These are phyloP conservation scores for Thecaphora frezii DNA, from an alignment of 1,284 basidiomycete species.

Conservation along the genomic window DNA sequence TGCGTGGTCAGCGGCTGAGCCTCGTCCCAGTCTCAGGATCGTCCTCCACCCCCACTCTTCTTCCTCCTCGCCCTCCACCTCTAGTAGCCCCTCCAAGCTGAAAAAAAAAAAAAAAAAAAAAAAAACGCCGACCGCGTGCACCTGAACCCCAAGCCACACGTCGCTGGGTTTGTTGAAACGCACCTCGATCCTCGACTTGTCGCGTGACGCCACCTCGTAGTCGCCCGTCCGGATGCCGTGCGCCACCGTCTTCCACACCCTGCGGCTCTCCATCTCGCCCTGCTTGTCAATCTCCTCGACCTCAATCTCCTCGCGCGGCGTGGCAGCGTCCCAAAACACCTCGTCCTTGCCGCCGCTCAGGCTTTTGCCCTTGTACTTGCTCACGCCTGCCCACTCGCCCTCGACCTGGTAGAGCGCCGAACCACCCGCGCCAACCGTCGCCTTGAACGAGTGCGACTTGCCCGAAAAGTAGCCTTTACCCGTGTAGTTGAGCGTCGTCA, in stretches of 20 bases:
- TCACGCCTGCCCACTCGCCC: slow-evolving; percentile 82
- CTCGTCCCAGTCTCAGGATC: too few relatives aligned
- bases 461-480: slow-evolving; percentile 91
- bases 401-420: slow-evolving; percentile 69
- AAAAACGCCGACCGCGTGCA: too few relatives aligned
- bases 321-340: slow-evolving; percentile 63
- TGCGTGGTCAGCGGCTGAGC: too few relatives aligned
- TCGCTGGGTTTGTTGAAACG: too few relatives aligned
- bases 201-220: slow-evolving; percentile 84
- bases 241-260: slow-evolving; percentile 82
- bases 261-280: slow-evolving; percentile 81
- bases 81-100: too few relatives aligned
- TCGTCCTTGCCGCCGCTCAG: slow-evolving; percentile 51
- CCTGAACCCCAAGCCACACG: too few relatives aligned
- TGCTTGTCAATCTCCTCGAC: slow-evolving; percentile 69
- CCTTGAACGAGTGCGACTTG: slow-evolving; percentile 90
- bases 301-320: slow-evolving; percentile 70
- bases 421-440: slow-evolving; percentile 66
- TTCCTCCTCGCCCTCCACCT: too few relatives aligned
- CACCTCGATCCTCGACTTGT: slow-evolving; percentile 83
- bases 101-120: too few relatives aligned
- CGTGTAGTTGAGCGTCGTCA: slow-evolving; percentile 74
- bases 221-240: slow-evolving; percentile 88
- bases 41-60: too few relatives aligned
- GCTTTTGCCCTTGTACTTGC: slow-evolving; percentile 61